Conservation (phyloP, 148 eudicot species). For the Simmondsia chinensis region DNA sequence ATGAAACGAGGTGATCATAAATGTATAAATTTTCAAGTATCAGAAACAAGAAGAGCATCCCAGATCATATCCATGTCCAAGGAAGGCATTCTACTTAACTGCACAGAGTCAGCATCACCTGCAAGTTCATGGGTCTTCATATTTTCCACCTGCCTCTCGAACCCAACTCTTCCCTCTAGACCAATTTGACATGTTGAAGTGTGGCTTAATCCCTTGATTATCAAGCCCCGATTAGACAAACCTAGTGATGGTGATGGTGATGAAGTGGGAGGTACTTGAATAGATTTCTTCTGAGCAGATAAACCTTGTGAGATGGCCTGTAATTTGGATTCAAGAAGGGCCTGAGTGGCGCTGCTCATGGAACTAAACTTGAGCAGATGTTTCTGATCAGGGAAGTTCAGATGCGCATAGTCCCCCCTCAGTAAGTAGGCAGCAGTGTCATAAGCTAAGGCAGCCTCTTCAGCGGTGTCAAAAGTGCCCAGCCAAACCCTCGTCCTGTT, state of each 20-base stretch:
- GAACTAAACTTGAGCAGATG: slow-evolving; percentile 53
- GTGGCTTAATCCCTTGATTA: no score
- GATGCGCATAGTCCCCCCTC: slow-evolving; percentile 84
- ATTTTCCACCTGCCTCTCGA: slow-evolving; percentile 12
- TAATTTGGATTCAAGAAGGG: slow-evolving; percentile 76
- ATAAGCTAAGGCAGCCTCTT: slow-evolving; percentile 85
- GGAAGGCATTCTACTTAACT: slow-evolving; percentile 91
- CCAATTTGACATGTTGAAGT: slow-evolving; percentile 16
- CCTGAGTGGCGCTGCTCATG: slow-evolving; percentile 36
- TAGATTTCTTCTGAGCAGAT: slow-evolving; percentile 13
- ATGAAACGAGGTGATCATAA: no score
- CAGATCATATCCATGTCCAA: slow-evolving; percentile 93
- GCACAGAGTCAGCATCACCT: slow-evolving; percentile 44
- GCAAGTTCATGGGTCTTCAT: slow-evolving; percentile 18
- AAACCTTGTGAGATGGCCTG: slow-evolving; percentile 38
- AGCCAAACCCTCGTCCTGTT: slow-evolving; percentile 88
- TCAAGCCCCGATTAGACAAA: no score
- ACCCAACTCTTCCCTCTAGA: slow-evolving; percentile 13
- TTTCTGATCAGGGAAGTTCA: slow-evolving; percentile 79
- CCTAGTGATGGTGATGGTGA: slow-evolving; percentile 6
- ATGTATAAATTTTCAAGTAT: slow-evolving; percentile 18
- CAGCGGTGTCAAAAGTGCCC: slow-evolving; percentile 87
- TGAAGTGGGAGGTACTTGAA: slow-evolving; percentile 1
- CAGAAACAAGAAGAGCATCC: slow-evolving; percentile 79
- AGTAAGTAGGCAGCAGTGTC: slow-evolving; percentile 86